Base-by-base conservation (phyloP, 345 rosid genomes). In the Eutrema yunnanense region DNA sequence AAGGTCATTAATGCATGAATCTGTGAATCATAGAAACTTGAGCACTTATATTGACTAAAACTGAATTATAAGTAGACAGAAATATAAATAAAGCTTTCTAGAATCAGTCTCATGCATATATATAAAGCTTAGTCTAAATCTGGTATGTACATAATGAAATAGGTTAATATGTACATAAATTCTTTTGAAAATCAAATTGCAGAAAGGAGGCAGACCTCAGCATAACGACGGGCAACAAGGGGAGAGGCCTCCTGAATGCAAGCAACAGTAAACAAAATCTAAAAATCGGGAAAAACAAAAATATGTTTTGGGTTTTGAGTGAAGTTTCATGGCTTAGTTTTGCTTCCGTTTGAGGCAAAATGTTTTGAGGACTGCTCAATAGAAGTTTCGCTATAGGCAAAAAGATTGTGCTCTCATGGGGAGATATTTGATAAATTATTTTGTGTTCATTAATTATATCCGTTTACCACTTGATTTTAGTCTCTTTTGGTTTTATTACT, bases 201-300 rank as follows among this genome's bases (percentile, higher is more conserved):
- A 89, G 98, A 88, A 75, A 81, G 67, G 83, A 71, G 92, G 85
- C 53, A 86, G 79, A 67, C 73, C 82, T 67, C 82, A 54, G 63
- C 80, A 19, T n/a, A 86, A 69, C n/a, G 79, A 62, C 55, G 95
- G 74, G 44, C 90, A 82, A 78, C 88, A 79, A 78, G 92, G 92
- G 11, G 97, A 92, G 84, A 79, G 91, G 68, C 97, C 98, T 68
- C 88, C 97, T 5, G 98, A 91, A 52, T 94, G 98, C 93, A 94
- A 94, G 92, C 97, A 94, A 74, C 97, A 91, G 86, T 91, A 78
- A 84, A 58, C 59, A 56, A 65, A 34, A 32, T 27, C 6, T 12
- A 47, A 9, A 62, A 33, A 2, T 56, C n/a, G n/a, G 22, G 42
- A 51, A 34, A 16, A 19, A 8, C 30, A 22, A 3, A 51, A 30